Evolutionary conservation across 2,329 filamentous ascomycete species (phyloP).

Genomic region (Ophidiomyces ophidiicola): DNA sequence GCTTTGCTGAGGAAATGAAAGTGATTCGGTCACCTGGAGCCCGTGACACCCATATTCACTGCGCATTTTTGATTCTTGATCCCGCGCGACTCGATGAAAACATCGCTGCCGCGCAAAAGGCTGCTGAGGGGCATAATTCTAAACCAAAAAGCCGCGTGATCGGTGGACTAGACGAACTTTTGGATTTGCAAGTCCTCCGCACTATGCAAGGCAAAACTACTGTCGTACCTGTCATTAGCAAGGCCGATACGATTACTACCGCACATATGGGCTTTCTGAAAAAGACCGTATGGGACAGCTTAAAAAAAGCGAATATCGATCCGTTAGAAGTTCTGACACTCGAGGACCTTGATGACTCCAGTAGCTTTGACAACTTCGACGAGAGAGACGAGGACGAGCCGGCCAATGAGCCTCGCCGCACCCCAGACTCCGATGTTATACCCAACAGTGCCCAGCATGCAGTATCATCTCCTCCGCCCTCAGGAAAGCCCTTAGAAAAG

Average conservation of each 20-base stretch:
- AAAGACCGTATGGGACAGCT: constrained; percentile 74
- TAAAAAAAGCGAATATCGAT: constrained; percentile 76
- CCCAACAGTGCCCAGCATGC: constrained; percentile 2
- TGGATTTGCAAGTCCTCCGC: constrained; percentile 82
- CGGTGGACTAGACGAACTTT: constrained; percentile 69
- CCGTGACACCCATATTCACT: constrained; percentile 94
- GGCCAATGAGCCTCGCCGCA: constrained; percentile 17
- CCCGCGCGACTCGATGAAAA: constrained; percentile 75
- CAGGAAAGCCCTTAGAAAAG: constrained; percentile 3
- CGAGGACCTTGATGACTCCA: constrained; percentile 55
- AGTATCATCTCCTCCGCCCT: constrained; percentile 4
- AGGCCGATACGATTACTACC: constrained; percentile 92
- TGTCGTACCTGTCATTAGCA: constrained; percentile 88
- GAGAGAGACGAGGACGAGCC: constrained; percentile 39
- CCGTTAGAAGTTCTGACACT: constrained; percentile 76
- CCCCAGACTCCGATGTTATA: constrained; percentile 20
- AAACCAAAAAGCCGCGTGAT: constrained; percentile 32
- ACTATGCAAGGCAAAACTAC: constrained; percentile 87
- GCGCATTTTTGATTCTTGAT: constrained; percentile 83
- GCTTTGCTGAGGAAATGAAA: constrained; percentile 94
- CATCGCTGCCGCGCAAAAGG: constrained; percentile 53
- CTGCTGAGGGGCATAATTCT: constrained; percentile 44
- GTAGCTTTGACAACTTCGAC: constrained; percentile 31
- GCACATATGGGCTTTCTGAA: constrained; percentile 89
- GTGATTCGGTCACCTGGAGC: constrained; percentile 84